Evolutionary conservation across 805 yeast species (phyloP).

Genomic region (Metschnikowia arizonensis): DNA sequence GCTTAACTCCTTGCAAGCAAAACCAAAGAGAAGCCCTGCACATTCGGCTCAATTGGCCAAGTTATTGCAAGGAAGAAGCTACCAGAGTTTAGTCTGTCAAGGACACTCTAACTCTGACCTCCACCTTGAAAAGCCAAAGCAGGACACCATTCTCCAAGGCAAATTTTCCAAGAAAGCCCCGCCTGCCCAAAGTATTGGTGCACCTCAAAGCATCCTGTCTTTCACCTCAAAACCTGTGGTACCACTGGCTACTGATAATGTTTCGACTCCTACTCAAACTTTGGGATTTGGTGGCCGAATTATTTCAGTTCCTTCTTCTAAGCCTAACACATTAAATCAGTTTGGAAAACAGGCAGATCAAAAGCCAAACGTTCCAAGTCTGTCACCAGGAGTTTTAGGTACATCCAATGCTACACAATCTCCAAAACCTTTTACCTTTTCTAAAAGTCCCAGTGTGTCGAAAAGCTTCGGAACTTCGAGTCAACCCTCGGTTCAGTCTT

Average conservation of each 20-base stretch:
- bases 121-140: conserved; percentile 7
- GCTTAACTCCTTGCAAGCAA: conserved; percentile 34
- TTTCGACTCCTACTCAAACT: not conserved
- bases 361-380: not conserved
- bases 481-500: not conserved
- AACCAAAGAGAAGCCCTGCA: conserved; percentile 35
- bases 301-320: not conserved
- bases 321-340: not conserved
- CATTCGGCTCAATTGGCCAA: conserved; percentile 30
- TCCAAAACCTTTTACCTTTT: not conserved
- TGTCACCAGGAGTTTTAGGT: not conserved
- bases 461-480: not conserved
- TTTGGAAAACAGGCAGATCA: not conserved
- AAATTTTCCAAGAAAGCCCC: not conserved
- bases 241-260: not conserved
- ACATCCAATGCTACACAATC: not conserved
- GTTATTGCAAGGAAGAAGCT: conserved; percentile 22
- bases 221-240: not conserved
- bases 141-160: not conserved
- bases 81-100: conserved; percentile 29
- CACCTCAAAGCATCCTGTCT: not conserved
- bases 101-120: conserved; percentile 32
- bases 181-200: not conserved
- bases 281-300: conserved; percentile 2
- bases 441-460: not conserved